Evolutionary conservation across 176 grass and related monocot genomes (phyloP), one percentile per base, ranked within the genome.

Genomic region (Cocos nucifera): DNA sequence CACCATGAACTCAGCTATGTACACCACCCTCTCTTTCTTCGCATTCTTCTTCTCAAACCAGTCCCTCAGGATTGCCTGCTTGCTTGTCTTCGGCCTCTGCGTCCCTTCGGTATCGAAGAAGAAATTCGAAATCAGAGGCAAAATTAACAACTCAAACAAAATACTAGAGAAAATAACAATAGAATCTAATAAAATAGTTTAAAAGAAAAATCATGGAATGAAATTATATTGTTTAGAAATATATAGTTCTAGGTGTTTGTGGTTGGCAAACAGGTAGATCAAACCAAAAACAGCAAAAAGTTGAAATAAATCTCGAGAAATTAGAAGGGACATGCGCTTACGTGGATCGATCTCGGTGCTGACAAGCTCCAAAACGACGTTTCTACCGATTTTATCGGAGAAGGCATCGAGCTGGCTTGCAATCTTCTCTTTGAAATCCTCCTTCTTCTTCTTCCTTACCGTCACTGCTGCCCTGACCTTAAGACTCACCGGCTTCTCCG

Each of bases 21-120:
- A 89, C 66, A 89, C 84, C 77, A 92, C 82, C 56, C 64, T 64
- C 61, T 92, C 84, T 58, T 73, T 70, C 72, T 89, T 92, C 17
- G 63, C 22, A 64, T 98, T 78, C 67, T 85, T 85, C 77, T 92
- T 98, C 58, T 92, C 74, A 75, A 89, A 98, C 93, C 93, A 98
- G 1, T 79, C 84, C 27, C 72, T 70, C 30, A 98, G 64, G 30
- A 54, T 26, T 0, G 81, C 81, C 7, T 5, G 61, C 66, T 69
- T 87, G 80, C 86, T 95, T 63, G 63, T 82, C 78, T 74, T 84
- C 3, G 83, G 67, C 0, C 20, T 58, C 5, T 77, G 71, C 9
- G 81, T 82, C 29, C 73, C 91, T 95, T 44, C 10, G 9, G 35
- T 9, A 14, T 44, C 0, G 35, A 44, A 44, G 35, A 44, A 44